Percentiles rank a stretch among this genome's conserved stretches.
Evolutionary conservation across 2,329 filamentous ascomycete genomes (phyloP).

Genomic region (Paramyrothecium sp.): DNA sequence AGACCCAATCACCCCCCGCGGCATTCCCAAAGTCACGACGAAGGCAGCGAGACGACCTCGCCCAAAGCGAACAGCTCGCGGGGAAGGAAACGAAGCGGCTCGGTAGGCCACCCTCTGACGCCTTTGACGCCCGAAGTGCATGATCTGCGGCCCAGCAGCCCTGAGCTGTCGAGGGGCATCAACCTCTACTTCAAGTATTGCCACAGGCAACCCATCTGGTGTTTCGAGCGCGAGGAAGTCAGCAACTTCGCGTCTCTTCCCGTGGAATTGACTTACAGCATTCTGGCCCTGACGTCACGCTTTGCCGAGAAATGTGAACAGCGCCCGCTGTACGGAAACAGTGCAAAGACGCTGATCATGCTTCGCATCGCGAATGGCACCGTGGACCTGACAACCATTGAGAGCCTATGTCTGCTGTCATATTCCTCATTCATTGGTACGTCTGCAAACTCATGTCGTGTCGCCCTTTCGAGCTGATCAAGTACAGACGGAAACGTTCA

Average conservation of each 20-base stretch:
- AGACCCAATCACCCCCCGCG: constrained; percentile 25
- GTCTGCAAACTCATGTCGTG: background rate
- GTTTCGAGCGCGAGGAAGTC: constrained; percentile 41
- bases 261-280: constrained; percentile 40
- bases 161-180: constrained; percentile 33
- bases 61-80: constrained; percentile 31
- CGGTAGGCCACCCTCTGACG: constrained; percentile 19
- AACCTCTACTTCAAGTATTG: constrained; percentile 41
- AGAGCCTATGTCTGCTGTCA: constrained; percentile 48
- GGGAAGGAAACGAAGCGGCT: constrained; percentile 17
- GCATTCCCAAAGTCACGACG: constrained; percentile 27
- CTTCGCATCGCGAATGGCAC: constrained; percentile 49
- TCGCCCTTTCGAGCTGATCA: constrained; percentile 4
- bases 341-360: constrained; percentile 43
- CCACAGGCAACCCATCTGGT: constrained; percentile 43
- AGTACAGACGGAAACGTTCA: constrained; percentile 43
- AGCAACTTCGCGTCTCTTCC: constrained; percentile 29
- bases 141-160: constrained; percentile 22
- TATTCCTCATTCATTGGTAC: constrained; percentile 49
- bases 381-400: constrained; percentile 46
- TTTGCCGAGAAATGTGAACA: constrained; percentile 33
- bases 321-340: constrained; percentile 31
- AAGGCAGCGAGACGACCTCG: constrained; percentile 23
- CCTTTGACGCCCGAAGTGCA: constrained; percentile 20
- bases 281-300: constrained; percentile 36